Base-by-base conservation (phyloP, 2,329 filamentous ascomycete genomes). In the Calonectria fujianensis region DNA sequence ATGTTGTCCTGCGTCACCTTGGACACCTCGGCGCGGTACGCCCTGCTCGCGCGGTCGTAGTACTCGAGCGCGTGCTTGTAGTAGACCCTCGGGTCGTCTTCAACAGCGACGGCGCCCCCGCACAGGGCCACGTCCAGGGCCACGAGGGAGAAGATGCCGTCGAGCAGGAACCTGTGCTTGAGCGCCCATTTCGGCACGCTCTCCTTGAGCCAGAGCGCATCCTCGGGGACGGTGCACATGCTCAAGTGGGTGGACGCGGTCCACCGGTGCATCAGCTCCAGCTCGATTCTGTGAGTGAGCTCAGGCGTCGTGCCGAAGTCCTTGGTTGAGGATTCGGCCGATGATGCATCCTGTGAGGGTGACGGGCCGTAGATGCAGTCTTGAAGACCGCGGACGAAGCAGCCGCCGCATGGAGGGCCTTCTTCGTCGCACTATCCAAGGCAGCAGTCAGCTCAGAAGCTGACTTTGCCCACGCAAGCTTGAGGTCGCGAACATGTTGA, bases 221-320 rank as follows among this genome's bases (percentile, higher is more conserved):
- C 85, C 20, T 85, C 82, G 0, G 85, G 83, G 9, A 89, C 83
- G 48, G 85, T 86, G 29, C 77, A 82, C 45, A 86, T 78, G 50
- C 81, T 82, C 24, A 83, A 83, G 76, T 85, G 90, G 0, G 88
- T 89, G 24, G 83, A 84, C 0, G 86, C 88, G 2, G 87, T 85
- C 84, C 87, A 90, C 35, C 86, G 86, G 75, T 90, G 88, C 87
- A 90, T 89, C 57, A 90, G 79, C 73, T 90, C 88, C 11, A 90
- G 83, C 72, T 89, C 88, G 31, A 87, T 79, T 20, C 83, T 76
- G 35, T 83, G 79, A 0, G 78, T 79, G 11, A 75, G 74, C 4
- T 80, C 76, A 29, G 76, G 69, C 31, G 75, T 69, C 11, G 73
- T 27, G 1, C 74, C 70, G 13, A 72, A 72, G 13, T 69, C 10